Percentiles rank a stretch among this genome's conserved stretches.
Conservation (phyloP, 306 rosid species). For the Alnus glutinosa region DNA sequence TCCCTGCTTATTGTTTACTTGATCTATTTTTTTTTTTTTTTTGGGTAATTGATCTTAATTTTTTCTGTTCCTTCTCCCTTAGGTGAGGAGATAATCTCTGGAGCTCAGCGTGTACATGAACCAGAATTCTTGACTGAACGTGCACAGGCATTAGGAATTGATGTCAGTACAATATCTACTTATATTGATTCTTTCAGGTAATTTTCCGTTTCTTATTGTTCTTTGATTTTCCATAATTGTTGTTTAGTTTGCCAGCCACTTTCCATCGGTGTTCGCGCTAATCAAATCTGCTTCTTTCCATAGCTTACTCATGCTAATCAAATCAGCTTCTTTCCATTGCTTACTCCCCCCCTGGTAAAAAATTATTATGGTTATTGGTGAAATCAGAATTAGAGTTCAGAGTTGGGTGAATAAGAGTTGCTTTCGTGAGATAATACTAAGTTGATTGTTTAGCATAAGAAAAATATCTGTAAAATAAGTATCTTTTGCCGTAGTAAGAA, state of each 20-base stretch:
- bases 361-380: neutral
- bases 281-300: neutral
- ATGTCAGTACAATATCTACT: conserved; percentile 64
- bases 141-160: conserved; percentile 79
- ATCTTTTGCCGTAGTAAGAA: neutral
- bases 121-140: conserved; percentile 76
- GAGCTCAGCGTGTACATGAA: conserved; percentile 88
- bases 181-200: conserved; percentile 94
- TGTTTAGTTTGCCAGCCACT: neutral
- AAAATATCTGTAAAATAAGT: neutral
- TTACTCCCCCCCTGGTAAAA: neutral
- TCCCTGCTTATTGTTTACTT: neutral
- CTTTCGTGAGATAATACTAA: too few relatives aligned
- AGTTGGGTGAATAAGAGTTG: too few relatives aligned
- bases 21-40: neutral
- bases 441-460: neutral
- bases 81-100: conserved; percentile 99
- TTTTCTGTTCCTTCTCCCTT: conserved; percentile 12
- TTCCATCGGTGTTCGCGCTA: too few relatives aligned
- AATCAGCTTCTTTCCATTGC: neutral
- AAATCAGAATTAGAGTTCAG: too few relatives aligned
- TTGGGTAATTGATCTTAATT: conserved; percentile 8
- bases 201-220: neutral
- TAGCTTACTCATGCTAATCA: neutral
- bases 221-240: conserved; percentile 1